A percentile compares a stretch with the other conserved stretches of the same genome.
These are phyloP conservation scores for Rostrohypoxylon terebratum DNA, from an alignment of 495 filamentous ascomycete genomes.

Conservation along the genomic window DNA sequence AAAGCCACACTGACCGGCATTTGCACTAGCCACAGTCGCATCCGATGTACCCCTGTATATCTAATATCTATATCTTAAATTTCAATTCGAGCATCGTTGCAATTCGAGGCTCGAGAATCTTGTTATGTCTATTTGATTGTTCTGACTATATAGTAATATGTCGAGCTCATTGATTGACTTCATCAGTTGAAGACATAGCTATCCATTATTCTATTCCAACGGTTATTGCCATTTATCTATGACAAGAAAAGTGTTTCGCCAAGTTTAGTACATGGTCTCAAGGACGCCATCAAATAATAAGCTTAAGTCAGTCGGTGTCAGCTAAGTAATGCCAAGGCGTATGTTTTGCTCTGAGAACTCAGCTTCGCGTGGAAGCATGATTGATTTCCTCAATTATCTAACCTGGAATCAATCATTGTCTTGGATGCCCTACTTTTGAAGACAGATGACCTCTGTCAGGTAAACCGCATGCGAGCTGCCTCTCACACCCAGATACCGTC, in stretches of 20 bases:
- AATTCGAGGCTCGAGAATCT: too few species aligned
- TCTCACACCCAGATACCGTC: not conserved
- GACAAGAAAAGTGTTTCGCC: not conserved
- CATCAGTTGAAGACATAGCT: too few species aligned
- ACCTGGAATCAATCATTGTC: not conserved
- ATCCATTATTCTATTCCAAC: not conserved
- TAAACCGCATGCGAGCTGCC: not conserved
- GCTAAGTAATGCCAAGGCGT: not conserved
- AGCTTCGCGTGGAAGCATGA: not conserved
- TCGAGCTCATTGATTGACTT: too few species aligned
- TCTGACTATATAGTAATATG: too few species aligned
- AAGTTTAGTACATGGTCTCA: not conserved
- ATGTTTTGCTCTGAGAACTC: not conserved
- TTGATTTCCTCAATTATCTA: not conserved
- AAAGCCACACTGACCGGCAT: conserved; percentile 19
- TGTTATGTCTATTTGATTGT: too few species aligned
- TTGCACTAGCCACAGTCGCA: conserved; percentile 13
- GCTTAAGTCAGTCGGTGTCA: not conserved
- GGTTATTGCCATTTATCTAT: not conserved
- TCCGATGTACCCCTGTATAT: not conserved
- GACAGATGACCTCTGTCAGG: not conserved
- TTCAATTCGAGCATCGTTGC: too few species aligned
- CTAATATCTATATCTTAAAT: too few species aligned
- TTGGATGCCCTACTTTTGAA: not conserved
- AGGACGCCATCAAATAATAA: not conserved